These are phyloP conservation scores for Aspergillus campestris DNA, from an alignment of 495 filamentous ascomycete genomes.

Conservation along the genomic window DNA sequence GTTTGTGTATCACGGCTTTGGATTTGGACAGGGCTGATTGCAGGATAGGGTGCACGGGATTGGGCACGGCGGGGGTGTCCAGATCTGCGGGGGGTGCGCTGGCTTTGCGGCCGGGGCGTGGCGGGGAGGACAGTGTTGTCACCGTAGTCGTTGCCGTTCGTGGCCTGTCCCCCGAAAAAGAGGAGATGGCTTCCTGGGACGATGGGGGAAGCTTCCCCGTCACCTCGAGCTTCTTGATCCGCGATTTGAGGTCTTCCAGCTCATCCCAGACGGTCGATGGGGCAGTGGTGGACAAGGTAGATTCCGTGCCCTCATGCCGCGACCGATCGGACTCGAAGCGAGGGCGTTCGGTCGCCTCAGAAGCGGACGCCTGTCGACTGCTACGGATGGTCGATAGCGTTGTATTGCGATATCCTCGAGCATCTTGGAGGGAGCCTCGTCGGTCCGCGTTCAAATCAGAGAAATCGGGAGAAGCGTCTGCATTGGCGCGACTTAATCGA, in stretches of 20 bases:
- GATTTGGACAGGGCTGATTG: constrained; percentile 73
- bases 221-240: constrained; percentile 85
- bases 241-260: constrained; percentile 88
- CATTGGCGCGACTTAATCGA: constrained; percentile 27
- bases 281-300: constrained; percentile 75
- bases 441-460: constrained; percentile 34
- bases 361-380: constrained; percentile 43
- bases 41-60: constrained; percentile 64
- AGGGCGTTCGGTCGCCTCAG: constrained; percentile 33
- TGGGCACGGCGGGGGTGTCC: constrained; percentile 21
- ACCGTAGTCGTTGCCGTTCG: constrained; percentile 88
- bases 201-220: constrained; percentile 79
- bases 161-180: constrained; percentile 69
- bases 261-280: constrained; percentile 97
- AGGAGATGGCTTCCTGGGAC: constrained; percentile 69
- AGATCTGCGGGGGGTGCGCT: constrained; percentile 43
- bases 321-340: constrained; percentile 41
- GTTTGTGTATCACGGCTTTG: constrained; percentile 53
- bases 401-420: constrained; percentile 44
- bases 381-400: constrained; percentile 43
- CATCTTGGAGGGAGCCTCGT: constrained; percentile 36
- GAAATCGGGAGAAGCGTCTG: constrained; percentile 40
- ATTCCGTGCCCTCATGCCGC: constrained; percentile 60
- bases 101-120: constrained; percentile 52
- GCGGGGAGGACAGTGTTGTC: constrained; percentile 84